Evolutionary conservation across 139 green algal genomes (phyloP), one percentile per base, ranked within the genome.

Genomic region (Picochlorum sp.): DNA sequence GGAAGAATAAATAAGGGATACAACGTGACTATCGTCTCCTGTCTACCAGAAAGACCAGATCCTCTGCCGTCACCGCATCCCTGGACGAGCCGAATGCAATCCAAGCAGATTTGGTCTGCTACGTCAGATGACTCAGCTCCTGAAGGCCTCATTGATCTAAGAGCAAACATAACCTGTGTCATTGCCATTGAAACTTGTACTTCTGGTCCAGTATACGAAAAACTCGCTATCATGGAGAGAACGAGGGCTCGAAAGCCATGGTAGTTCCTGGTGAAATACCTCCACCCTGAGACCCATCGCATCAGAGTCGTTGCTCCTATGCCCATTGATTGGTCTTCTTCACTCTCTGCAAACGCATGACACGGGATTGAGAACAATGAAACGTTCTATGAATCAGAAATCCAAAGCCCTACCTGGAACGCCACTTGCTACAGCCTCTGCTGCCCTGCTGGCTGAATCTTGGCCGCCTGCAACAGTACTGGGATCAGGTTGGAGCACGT

Each of bases 1-100:
- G 79, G 73, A 62, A 87, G 61, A 49, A 90, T 63, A 59, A 88
- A 69, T 58, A 85, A 14, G 18, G 84, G 68, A 14, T 81, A 20
- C 8, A 54, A 66, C 57, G 85, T 86, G 45, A 82, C 73, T 45
- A 82, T 61, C 28, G 85, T 49, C 37, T 41, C 44, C 65, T 87
- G 89, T 26, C 84, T 76, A 74, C 83, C 88, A 62, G 82, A 79
- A 34, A 86, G 24, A 57, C 71, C 59, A 18, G 58, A 16, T 50
- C n/a, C 58, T 28, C 6, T 23, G 58, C 21, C 4, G 6, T 32
- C 45, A 23, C 50, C n/a, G 49, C n/a, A 21, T 16, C 26, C 41
- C 9, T 24, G 20, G n/a, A 47, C 20, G 14, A 49, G 32, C 41
- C 51, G 34, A 13, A 54, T 54, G n/a, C 47, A 54, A 30, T 65